These are phyloP conservation scores for Peribolospora baueri DNA, from an alignment of 768 basidiomycete genomes.

Conservation along the genomic window DNA sequence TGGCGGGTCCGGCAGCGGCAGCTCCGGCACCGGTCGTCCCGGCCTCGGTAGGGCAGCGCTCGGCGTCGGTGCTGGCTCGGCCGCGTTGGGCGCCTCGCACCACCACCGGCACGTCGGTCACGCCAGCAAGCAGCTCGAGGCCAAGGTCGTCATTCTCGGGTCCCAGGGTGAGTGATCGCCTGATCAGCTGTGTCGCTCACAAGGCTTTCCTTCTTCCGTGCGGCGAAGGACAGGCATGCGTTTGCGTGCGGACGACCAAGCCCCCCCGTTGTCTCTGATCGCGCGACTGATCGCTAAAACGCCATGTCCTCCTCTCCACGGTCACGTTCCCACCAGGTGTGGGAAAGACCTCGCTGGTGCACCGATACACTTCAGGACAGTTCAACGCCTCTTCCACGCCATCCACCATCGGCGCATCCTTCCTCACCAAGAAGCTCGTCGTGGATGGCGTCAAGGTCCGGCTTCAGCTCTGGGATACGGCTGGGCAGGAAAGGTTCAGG, in stretches of 20 bases:
- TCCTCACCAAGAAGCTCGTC: constrained; percentile 75
- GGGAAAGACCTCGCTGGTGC: constrained; percentile 73
- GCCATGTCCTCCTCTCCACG: constrained; percentile 5
- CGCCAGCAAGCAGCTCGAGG: constrained; percentile 32
- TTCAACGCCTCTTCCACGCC: constrained; percentile 72
- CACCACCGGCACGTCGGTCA: background rate
- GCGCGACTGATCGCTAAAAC: background rate
- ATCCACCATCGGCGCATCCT: constrained; percentile 77
- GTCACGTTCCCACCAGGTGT: constrained; percentile 32
- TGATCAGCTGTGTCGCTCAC: constrained; percentile 3
- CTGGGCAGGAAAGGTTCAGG: constrained; percentile 76
- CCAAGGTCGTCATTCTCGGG: constrained; percentile 89
- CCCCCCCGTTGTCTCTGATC: background rate
- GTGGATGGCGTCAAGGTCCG: constrained; percentile 66
- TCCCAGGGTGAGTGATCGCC: constrained; percentile 30
- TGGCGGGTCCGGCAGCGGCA: no score
- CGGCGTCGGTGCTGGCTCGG: no score
- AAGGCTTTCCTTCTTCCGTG: background rate
- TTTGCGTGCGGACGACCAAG: background rate
- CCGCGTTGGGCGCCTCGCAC: no score
- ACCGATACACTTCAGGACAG: constrained; percentile 71
- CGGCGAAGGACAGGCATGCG: background rate
- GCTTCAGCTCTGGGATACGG: constrained; percentile 46
- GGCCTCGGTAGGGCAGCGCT: no score
- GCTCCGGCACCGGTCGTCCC: no score